These are phyloP conservation scores for Syzygium grande DNA, from an alignment of 345 rosid species.

Conservation along the genomic window DNA sequence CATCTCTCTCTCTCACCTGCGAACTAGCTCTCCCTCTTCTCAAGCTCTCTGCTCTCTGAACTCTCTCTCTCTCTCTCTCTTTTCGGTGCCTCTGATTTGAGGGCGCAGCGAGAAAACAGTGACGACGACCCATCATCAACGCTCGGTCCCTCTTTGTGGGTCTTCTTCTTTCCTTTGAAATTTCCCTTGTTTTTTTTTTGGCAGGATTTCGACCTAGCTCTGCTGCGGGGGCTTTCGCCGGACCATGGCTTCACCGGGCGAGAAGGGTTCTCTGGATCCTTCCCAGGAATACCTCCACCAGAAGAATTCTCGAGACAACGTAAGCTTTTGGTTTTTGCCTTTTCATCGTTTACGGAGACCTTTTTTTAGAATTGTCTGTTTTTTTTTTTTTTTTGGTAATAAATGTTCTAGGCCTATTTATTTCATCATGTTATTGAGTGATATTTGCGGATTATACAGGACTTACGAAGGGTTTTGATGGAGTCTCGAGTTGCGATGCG, in stretches of 20 bases:
- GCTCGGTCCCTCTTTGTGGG: neutral
- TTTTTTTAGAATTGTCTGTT: too few species aligned
- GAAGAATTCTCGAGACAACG: conserved; percentile 14
- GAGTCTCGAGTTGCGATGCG: too few species aligned
- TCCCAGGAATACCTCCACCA: neutral
- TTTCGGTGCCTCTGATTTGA: too few species aligned
- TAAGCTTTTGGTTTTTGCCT: neutral
- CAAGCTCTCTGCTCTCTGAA: neutral
- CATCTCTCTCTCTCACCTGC: neutral
- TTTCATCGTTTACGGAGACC: neutral
- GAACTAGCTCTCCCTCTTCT: neutral
- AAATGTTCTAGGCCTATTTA: too few species aligned
- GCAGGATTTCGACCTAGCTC: neutral
- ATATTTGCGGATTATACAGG: too few species aligned
- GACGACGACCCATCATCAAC: neutral
- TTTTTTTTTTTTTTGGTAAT: too few species aligned
- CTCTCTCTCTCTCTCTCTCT: too few species aligned
- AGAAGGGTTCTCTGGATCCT: neutral
- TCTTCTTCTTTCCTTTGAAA: neutral
- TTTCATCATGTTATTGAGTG: too few species aligned
- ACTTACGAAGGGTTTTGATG: too few species aligned
- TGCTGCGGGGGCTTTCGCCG: too few species aligned
- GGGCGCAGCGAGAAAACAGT: neutral
- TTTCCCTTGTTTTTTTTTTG: too few species aligned
- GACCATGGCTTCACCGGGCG: neutral